Evolutionary conservation across 2,329 filamentous ascomycete genomes (phyloP), one percentile per base, ranked within the genome.

Genomic region (Diaporthe sp.): DNA sequence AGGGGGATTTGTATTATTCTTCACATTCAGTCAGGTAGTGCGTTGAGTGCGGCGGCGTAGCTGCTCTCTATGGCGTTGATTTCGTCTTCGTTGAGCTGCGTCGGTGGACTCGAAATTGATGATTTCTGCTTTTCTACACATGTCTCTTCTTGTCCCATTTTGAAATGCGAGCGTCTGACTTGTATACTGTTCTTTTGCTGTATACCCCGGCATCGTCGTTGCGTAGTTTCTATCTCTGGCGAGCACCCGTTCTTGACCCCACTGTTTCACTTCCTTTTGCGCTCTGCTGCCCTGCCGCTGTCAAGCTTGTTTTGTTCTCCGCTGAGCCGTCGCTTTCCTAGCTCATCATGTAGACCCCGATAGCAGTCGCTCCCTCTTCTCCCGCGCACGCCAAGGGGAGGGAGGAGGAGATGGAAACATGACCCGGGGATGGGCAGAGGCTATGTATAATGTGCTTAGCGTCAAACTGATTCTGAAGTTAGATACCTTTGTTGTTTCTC

Each of bases 1-100:
- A 28, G 46, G 65, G 65, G 65, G 65, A 70, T 70, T 10, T 70
- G 65, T 70, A 70, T 70, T 70, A 70, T 70, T 70, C 65, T 70
- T 70, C 65, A 55, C 65, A 55, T 70, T 70, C 65, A 70, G 28
- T 53, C 65, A 70, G 65, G 65, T 70, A 70, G 65, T 70, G 65
- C 65, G 65, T 55, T 53, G 46, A 70, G 65, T 19, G 65, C 65
- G 49, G 49, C 49, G 65, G 34, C 34, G 65, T 70, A 70, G 65
- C 65, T 70, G 65, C 65, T 70, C 49, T 70, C 65, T 42, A 28
- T 42, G 65, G 65, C 49, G 49, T 70, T 70, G 65, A 70, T 55
- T 55, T 55, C 49, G 22, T 55, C 65, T 53, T 53, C n/a, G 65
- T 70, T 70, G 31, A 70, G 49, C 49, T 55, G 49, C 65, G 65